Evolutionary conservation across 345 rosid genomes (phyloP).

Genomic region (Citrus medica): DNA sequence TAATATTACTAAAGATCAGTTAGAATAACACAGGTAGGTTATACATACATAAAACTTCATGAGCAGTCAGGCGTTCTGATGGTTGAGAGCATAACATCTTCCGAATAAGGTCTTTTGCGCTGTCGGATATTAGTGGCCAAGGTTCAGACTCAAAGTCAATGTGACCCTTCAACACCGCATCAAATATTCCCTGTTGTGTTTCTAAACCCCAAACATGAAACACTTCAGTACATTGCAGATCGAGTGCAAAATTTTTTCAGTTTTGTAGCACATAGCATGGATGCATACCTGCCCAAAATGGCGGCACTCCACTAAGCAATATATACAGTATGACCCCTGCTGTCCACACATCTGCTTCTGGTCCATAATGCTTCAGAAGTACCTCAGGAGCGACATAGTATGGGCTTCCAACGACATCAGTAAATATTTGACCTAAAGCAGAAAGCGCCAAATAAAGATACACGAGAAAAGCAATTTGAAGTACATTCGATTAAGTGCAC

Average conservation of each 20-base stretch:
- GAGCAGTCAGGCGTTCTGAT: slow-evolving; percentile 84
- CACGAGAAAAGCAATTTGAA: neutral
- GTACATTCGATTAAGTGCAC: neutral
- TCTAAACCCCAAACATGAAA: slow-evolving; percentile 39
- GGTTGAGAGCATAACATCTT: slow-evolving; percentile 83
- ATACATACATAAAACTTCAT: slow-evolving; percentile 88
- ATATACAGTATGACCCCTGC: slow-evolving; percentile 95
- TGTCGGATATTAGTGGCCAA: slow-evolving; percentile 91
- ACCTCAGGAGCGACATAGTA: slow-evolving; percentile 98
- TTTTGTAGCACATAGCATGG: neutral
- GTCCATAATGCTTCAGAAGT: slow-evolving; percentile 87
- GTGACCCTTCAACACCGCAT: slow-evolving; percentile 90
- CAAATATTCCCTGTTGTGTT: slow-evolving; percentile 97
- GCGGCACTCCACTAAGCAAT: slow-evolving; percentile 97
- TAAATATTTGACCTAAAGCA: slow-evolving; percentile 73
- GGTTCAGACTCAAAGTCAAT: slow-evolving; percentile 95
- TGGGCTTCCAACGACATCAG: slow-evolving; percentile 97
- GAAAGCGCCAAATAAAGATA: slow-evolving; percentile 15
- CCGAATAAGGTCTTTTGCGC: slow-evolving; percentile 81
- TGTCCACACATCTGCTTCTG: slow-evolving; percentile 98
- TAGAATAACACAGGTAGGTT: neutral
- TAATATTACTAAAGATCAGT: neutral
- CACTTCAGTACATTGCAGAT: slow-evolving; percentile 16
- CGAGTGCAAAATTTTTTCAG: neutral
- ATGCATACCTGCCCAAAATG: slow-evolving; percentile 94